Evolutionary conservation across 495 filamentous ascomycete species (phyloP).

Genomic region (Neurospora sp.): DNA sequence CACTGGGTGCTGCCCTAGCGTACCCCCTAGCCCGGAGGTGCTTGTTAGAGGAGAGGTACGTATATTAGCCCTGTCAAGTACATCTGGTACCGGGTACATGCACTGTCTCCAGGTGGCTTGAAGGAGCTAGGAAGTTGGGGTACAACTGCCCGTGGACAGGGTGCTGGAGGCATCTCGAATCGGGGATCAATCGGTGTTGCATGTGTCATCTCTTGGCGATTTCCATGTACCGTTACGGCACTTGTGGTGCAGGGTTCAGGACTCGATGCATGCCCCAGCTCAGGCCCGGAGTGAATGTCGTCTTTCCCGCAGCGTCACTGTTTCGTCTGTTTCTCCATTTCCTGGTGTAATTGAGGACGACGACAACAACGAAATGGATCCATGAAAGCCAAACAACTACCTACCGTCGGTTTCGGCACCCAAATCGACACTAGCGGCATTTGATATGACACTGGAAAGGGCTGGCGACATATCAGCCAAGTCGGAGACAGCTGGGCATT

Average conservation of each 20-base stretch:
- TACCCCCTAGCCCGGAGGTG: not conserved
- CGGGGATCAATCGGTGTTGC: not conserved
- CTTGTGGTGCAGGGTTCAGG: not conserved
- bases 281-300: not conserved
- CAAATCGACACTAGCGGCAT: not conserved
- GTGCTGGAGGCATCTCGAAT: not conserved
- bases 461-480: not conserved
- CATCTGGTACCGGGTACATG: not conserved
- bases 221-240: not conserved
- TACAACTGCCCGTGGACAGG: not conserved
- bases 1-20: not conserved
- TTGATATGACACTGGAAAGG: not conserved
- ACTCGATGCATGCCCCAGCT: not conserved
- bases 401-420: not conserved
- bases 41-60: not conserved
- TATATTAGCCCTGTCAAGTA: not conserved
- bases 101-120: not conserved
- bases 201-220: not conserved
- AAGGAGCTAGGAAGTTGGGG: not conserved
- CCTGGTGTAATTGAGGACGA: not conserved
- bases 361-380: not conserved
- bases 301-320: not conserved
- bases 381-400: not conserved
- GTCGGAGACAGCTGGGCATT: not conserved
- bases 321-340: not conserved